Conservation (phyloP, 2,329 filamentous ascomycete species). For the Parastagonospora nodorum region DNA sequence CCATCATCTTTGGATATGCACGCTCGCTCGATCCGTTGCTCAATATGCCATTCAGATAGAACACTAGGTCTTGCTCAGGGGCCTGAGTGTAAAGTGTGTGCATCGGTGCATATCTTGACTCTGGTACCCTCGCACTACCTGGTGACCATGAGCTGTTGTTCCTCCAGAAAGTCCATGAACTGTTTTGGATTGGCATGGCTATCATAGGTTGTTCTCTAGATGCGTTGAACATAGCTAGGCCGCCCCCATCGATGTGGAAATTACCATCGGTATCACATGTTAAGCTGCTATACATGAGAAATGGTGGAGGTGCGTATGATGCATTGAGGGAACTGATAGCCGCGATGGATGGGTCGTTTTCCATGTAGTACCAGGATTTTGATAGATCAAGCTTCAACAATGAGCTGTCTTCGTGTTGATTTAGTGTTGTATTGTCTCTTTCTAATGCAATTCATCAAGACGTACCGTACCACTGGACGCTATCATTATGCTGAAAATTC, state of each 20-base stretch:
- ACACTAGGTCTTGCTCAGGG: constrained; percentile 3
- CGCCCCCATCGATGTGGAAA: neutral
- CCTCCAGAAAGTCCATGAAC: neutral
- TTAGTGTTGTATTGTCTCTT: neutral
- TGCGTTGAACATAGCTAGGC: neutral
- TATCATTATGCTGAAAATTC: neutral
- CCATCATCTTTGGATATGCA: neutral
- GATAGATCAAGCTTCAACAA: constrained; percentile 5
- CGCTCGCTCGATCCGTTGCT: neutral
- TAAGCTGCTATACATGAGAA: neutral
- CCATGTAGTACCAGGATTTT: neutral
- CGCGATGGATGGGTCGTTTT: neutral
- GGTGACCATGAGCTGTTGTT: neutral
- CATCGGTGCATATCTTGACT: neutral
- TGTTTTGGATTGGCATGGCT: neutral
- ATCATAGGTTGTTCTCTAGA: neutral
- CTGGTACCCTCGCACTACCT: neutral
- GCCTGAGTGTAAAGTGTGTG: constrained; percentile 1
- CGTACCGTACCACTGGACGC: neutral
- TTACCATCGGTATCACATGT: neutral
- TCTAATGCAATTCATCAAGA: neutral
- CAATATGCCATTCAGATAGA: constrained; percentile 5
- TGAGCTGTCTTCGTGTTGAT: neutral
- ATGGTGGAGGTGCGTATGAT: neutral
- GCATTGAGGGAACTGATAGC: neutral